These are phyloP conservation scores for Penicillium sp. DNA, from an alignment of 2,329 filamentous ascomycete species.

Conservation along the genomic window DNA sequence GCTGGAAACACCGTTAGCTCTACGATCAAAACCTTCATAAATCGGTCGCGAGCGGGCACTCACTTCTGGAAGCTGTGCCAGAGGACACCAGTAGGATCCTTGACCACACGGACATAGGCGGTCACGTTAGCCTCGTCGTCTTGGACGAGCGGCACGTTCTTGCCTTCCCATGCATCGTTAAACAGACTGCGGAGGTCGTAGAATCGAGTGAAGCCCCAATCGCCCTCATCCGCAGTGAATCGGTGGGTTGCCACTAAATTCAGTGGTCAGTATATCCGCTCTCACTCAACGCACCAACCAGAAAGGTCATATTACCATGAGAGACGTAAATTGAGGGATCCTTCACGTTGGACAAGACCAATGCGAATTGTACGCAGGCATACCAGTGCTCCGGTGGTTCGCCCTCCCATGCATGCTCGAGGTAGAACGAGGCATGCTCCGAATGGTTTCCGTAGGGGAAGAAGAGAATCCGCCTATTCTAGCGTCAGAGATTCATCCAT, in stretches of 20 bases:
- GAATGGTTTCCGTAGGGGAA: slow-evolving; percentile 95
- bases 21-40: not conserved
- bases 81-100: slow-evolving; percentile 52
- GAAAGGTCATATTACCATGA: slow-evolving; percentile 59
- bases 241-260: slow-evolving; percentile 73
- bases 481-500: slow-evolving; percentile 26
- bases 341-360: slow-evolving; percentile 92
- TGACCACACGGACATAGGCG: slow-evolving; percentile 52
- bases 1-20: slow-evolving; percentile 41
- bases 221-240: slow-evolving; percentile 93
- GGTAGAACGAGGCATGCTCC: slow-evolving; percentile 90
- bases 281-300: not conserved
- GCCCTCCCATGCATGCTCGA: slow-evolving; percentile 85
- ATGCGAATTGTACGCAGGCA: slow-evolving; percentile 90
- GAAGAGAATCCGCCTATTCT: slow-evolving; percentile 79
- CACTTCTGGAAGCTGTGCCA: slow-evolving; percentile 52
- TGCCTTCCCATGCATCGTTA: slow-evolving; percentile 71
- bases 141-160: slow-evolving; percentile 57
- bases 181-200: slow-evolving; percentile 86
- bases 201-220: slow-evolving; percentile 99
- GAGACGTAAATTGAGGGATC: slow-evolving; percentile 79
- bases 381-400: slow-evolving; percentile 90
- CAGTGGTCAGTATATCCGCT: not conserved
- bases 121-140: slow-evolving; percentile 51
- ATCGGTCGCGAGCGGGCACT: slow-evolving; percentile 9